A percentile compares a stretch with the other conserved stretches of the same genome.
These are phyloP conservation scores for Linanthus parryae DNA, from an alignment of 148 eudicot species.

Conservation along the genomic window DNA sequence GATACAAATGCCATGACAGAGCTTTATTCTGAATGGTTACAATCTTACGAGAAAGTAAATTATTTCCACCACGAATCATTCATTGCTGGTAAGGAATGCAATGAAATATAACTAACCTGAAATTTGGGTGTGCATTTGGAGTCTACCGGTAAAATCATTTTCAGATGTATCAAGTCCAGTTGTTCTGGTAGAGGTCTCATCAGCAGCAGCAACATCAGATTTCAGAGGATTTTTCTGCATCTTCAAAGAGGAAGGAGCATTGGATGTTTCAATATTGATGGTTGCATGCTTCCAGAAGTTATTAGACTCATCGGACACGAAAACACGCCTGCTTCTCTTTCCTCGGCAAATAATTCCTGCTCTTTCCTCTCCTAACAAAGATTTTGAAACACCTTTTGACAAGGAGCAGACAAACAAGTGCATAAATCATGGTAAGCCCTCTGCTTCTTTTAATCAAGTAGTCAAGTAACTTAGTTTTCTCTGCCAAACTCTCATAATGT, in stretches of 20 bases:
- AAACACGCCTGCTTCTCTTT: constrained; percentile 22
- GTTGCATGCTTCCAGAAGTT: constrained; percentile 3
- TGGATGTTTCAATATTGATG: constrained; percentile 1
- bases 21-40: too few species aligned
- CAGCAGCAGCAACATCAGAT: constrained; percentile 11
- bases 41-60: too few species aligned
- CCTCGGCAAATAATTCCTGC: constrained; percentile 10
- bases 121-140: too few species aligned
- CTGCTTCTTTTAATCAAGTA: neutral
- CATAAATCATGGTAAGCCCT: too few species aligned
- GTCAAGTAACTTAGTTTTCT: constrained; percentile 1
- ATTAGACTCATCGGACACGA: constrained; percentile 14
- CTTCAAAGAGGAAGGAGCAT: neutral
- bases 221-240: neutral
- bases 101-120: too few species aligned
- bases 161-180: too few species aligned
- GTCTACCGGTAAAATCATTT: too few species aligned
- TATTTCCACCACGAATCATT: too few species aligned
- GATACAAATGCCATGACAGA: too few species aligned
- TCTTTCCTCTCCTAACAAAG: constrained; percentile 8
- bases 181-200: neutral
- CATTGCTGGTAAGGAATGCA: too few species aligned
- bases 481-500: neutral
- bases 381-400: too few species aligned
- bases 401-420: neutral